Percentiles rank a stretch among this genome's conserved stretches.
These are phyloP conservation scores for Pseudogymnoascus sp. DNA, from an alignment of 2,329 filamentous ascomycete genomes.

Conservation along the genomic window DNA sequence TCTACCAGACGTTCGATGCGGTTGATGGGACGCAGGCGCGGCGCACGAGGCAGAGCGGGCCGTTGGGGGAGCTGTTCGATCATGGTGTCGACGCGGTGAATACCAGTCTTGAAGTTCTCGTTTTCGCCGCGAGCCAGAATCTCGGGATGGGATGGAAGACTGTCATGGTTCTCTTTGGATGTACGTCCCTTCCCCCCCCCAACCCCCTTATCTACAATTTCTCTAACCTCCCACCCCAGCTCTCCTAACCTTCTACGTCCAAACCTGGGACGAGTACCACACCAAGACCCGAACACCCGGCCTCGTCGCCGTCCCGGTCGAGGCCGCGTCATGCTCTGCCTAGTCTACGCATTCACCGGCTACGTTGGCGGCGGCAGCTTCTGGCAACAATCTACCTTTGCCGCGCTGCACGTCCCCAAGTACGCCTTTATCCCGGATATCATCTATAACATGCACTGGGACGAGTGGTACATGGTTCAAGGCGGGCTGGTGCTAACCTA, in stretches of 20 bases:
- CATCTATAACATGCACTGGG: constrained; percentile 77
- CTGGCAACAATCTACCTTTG: constrained; percentile 82
- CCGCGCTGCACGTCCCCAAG: constrained; percentile 63
- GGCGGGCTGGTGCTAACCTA: constrained; percentile 73
- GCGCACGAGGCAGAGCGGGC: constrained; percentile 85
- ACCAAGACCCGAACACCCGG: constrained; percentile 92
- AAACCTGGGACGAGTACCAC: constrained; percentile 99
- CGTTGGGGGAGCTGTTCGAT: constrained; percentile 92
- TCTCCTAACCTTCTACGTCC: constrained; percentile 93
- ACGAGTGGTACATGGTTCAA: constrained; percentile 87
- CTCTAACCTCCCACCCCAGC: constrained; percentile 40
- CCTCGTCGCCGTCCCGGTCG: constrained; percentile 87
- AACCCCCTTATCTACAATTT: background rate
- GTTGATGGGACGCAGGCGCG: constrained; percentile 93
- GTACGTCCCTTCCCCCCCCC: constrained; percentile 40
- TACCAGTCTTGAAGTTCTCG: constrained; percentile 83
- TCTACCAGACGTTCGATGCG: constrained; percentile 98
- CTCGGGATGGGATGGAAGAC: constrained; percentile 90
- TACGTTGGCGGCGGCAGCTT: constrained; percentile 82
- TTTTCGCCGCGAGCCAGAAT: constrained; percentile 90
- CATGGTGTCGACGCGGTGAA: constrained; percentile 97
- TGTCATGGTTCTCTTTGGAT: constrained; percentile 73
- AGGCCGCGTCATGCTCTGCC: constrained; percentile 76
- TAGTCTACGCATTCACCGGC: constrained; percentile 78
- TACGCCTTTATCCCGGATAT: constrained; percentile 57